Base-by-base conservation (phyloP, 352 stramenopile genomes). In the Phytopythium delawarense region DNA sequence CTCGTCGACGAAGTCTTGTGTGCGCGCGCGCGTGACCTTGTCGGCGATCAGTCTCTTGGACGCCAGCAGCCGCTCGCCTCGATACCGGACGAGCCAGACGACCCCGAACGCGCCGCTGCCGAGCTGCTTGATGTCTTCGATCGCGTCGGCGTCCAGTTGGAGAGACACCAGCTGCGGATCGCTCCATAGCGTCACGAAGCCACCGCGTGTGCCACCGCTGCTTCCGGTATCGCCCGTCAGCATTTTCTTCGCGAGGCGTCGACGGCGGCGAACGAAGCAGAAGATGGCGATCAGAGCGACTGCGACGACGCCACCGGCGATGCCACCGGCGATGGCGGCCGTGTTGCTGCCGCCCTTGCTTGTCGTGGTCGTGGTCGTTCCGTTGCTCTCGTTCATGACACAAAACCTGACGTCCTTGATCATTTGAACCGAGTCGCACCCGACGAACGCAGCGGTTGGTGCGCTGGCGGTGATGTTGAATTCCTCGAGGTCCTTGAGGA, bases 1-100 rank as follows among this genome's bases (percentile, higher is more conserved):
- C 61, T 89, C 79, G 0, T 67, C 48, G 15, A 84, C 67, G 23
- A 89, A 69, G 1, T 62, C 58, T 51, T 81, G 61, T 8, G 67
- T 74, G 46, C 62, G 68, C 61, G 75, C 57, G 4, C 56, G 59
- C 3, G 54, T 70, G 16, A 50, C 37, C 25, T 59, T 55, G 50
- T 70, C 63, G 32, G 66, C 34, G n/a, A 57, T 48, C 28, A 75
- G 49, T 21, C 69, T 54, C 21, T 75, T 75, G 2, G 69, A 72
- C 28, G 69, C 69, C 25, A 69, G 23, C 28, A 75, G 50, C 54
- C 65, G 53, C 2, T 48, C 30, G 16, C 35, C 59, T 20, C 59
- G 60, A 30, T 72, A 75, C 23, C 54, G 44, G n/a, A 75, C 65
- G 15, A 75, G 65, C 57, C 62, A 72, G 40, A 75, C 68, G 37